These are phyloP conservation scores for Papilionanthe hybrid DNA, from an alignment of 116 monocot species.

Conservation along the genomic window DNA sequence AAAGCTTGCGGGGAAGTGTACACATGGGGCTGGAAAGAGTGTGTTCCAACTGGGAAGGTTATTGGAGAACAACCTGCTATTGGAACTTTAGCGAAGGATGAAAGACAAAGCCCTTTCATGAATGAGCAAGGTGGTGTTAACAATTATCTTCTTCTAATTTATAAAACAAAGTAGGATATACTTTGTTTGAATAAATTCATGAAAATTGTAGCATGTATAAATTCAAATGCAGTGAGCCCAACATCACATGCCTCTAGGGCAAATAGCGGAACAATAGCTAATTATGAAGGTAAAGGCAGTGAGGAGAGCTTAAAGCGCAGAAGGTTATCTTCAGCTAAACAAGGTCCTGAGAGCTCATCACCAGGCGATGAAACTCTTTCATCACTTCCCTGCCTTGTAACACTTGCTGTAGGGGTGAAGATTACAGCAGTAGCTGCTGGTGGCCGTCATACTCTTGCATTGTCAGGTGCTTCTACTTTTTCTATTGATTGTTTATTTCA, in stretches of 20 bases:
- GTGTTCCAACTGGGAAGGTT: constrained; percentile 79
- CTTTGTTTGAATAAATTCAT: constrained; percentile 9
- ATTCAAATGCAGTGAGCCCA: constrained; percentile 61
- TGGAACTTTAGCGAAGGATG: constrained; percentile 48
- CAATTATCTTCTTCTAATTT: constrained; percentile 4
- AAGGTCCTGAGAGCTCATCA: constrained; percentile 54
- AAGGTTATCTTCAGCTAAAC: constrained; percentile 71
- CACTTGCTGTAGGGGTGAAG: constrained; percentile 55
- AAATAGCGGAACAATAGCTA: constrained; percentile 26
- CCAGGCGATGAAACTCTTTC: constrained; percentile 75
- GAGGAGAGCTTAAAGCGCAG: constrained; percentile 82
- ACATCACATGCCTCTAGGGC: constrained; percentile 44
- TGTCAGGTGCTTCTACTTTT: constrained; percentile 72
- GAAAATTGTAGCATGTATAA: constrained; percentile 14
- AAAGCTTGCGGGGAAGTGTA: constrained; percentile 69
- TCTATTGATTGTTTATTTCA: neutral
- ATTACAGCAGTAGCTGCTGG: constrained; percentile 83
- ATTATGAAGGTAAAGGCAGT: constrained; percentile 35
- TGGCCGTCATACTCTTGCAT: constrained; percentile 86
- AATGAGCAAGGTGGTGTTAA: constrained; percentile 55
- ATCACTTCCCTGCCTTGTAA: constrained; percentile 80
- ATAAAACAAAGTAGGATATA: neutral
- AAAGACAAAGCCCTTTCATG: constrained; percentile 28
- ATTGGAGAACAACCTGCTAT: constrained; percentile 37
- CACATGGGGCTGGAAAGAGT: constrained; percentile 99